Conservation (phyloP, 2,329 filamentous ascomycete genomes). For the Mariannaea sp. region DNA sequence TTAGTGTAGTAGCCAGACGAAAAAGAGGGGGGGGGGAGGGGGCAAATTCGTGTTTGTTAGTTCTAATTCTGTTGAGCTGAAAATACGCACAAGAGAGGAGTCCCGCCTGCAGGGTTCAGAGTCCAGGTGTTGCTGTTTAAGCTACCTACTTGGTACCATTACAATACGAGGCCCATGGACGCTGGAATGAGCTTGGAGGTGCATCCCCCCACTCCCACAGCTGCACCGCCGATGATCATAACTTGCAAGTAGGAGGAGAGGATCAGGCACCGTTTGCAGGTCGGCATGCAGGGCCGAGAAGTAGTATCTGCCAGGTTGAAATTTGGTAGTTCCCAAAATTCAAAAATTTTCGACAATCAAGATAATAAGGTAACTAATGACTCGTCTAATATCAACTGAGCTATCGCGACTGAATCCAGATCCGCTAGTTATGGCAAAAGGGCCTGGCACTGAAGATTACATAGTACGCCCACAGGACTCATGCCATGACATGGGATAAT, state of each 20-base stretch:
- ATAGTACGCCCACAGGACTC: neutral
- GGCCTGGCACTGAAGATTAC: neutral
- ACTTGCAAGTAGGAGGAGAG: neutral
- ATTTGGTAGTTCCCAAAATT: neutral
- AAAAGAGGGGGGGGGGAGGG: too few relatives aligned
- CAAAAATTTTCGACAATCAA: too few relatives aligned
- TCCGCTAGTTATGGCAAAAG: too few relatives aligned
- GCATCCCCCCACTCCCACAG: neutral
- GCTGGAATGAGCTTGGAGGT: neutral
- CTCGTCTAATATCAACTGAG: too few relatives aligned
- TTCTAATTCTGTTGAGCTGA: neutral
- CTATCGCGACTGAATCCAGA: too few relatives aligned
- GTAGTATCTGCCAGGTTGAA: neutral
- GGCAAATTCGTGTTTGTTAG: neutral
- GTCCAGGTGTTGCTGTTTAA: neutral
- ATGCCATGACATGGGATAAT: too few relatives aligned
- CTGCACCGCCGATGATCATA: neutral
- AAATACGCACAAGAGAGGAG: too few relatives aligned
- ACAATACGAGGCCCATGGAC: neutral
- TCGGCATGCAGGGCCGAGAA: neutral
- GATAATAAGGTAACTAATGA: too few relatives aligned
- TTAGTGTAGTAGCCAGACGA: neutral
- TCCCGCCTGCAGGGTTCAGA: too few relatives aligned
- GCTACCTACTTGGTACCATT: neutral
- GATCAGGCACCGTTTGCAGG: neutral